Base-by-base conservation (phyloP, 495 filamentous ascomycete species). In the Cairneyella variabilis region DNA sequence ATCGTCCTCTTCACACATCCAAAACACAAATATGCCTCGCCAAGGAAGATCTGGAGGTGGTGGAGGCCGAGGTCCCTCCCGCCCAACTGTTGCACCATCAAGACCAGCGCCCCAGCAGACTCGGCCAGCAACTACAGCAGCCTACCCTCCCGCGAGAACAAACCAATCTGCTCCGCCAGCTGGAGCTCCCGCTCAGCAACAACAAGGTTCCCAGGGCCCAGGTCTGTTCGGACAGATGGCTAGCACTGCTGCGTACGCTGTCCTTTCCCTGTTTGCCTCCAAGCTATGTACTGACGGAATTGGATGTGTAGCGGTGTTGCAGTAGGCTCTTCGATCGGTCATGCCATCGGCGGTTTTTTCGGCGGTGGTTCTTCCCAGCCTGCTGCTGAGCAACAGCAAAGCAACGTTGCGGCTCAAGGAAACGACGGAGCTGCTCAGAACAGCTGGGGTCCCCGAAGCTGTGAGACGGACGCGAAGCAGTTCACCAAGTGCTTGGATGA, bases 401-500 rank as follows among this genome's bases (percentile, higher is more conserved):
- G 69, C 32, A 66, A 70, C 7, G 65, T 69, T 30, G 62, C 71
- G 1, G 59, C 78, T 34, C 69, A 71, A 30, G 59, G 65, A 16
- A 67, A 73, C 62, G 53, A 68, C 59, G 51, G 65, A 60, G 53
- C 68, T 47, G 54, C 68, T 42, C n/a, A n/a, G n/a, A 66, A 66
- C 59, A 58, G 48, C 42, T 57, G 59, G 60, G 54, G 63, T 28
- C 57, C 65, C 30, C 64, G 75, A 65, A 78, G 85, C 73, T 98
- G 93, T 72, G 80, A 83, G 50, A 78, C 74, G 12, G 91, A 95
- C 60, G 85, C 90, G 23, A 83, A 82, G 69, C 78, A 78, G 71
- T 96, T 98, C 82, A 90, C 90, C 57, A 83, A 85, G 72, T 98
- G 93, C 80, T 83, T 98, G 82, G 90, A 97, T 66, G 85, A 98